A percentile compares a stretch with the other conserved stretches of the same genome.
These are phyloP conservation scores for Diplodia mutila DNA, from an alignment of 2,329 filamentous ascomycete genomes.

Conservation along the genomic window DNA sequence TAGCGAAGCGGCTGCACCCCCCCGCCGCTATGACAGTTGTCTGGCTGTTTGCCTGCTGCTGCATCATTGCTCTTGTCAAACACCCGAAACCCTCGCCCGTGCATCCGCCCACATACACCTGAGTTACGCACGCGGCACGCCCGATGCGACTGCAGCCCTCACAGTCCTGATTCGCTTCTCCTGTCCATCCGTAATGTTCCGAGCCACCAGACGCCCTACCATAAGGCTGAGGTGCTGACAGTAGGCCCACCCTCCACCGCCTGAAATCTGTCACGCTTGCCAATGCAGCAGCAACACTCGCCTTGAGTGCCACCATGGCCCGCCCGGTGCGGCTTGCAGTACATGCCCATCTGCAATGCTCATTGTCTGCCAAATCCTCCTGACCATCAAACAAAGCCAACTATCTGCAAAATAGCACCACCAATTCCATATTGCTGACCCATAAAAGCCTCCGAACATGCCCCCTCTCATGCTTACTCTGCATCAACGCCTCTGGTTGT, in stretches of 20 bases:
- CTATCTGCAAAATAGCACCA: neutral
- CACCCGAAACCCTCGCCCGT: neutral
- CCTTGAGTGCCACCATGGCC: constrained; percentile 16
- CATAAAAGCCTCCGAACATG: constrained; percentile 11
- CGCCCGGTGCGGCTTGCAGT: constrained; percentile 13
- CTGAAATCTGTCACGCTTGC: constrained; percentile 21
- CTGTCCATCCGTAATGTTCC: constrained; percentile 11
- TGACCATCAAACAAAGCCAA: constrained; percentile 12
- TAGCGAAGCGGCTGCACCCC: neutral
- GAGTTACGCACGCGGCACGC: no score
- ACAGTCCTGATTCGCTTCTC: neutral
- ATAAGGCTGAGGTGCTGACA: constrained; percentile 24
- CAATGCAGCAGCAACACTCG: neutral
- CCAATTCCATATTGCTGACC: constrained; percentile 15
- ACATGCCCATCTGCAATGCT: constrained; percentile 18
- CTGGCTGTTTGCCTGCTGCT: constrained; percentile 15
- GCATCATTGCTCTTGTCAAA: constrained; percentile 15
- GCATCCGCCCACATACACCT: neutral
- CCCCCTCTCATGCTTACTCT: constrained; percentile 10
- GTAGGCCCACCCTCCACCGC: constrained; percentile 1
- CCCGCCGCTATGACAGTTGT: neutral
- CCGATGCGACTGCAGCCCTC: neutral
- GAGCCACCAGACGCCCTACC: constrained; percentile 13
- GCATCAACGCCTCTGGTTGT: neutral
- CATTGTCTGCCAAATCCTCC: constrained; percentile 21